These are phyloP conservation scores for Papiliotrema laurentii DNA, from an alignment of 1,284 basidiomycete species.

Conservation along the genomic window DNA sequence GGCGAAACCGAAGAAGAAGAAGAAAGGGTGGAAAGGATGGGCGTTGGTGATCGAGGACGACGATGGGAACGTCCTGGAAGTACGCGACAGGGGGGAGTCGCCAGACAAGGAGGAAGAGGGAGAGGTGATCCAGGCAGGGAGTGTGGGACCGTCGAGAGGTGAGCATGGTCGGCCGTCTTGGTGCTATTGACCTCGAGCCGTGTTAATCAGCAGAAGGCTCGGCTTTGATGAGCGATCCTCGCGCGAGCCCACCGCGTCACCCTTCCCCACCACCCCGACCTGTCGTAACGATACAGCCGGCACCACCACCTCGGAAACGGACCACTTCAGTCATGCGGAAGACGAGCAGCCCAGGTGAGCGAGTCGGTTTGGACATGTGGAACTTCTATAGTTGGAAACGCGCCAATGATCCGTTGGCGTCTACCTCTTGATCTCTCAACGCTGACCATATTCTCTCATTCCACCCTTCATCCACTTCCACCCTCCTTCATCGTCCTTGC, in stretches of 20 bases:
- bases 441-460: slow-evolving; percentile 1
- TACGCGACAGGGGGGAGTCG: slow-evolving; percentile 9
- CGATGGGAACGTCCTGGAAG: slow-evolving; percentile 31
- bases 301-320: too few species aligned
- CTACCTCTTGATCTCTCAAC: background rate
- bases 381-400: too few species aligned
- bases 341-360: slow-evolving; percentile 1
- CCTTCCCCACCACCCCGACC: too few species aligned
- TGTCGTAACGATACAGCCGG: too few species aligned
- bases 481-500: background rate
- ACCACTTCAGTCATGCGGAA: too few species aligned
- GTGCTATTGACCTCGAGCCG: too few species aligned
- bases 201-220: background rate
- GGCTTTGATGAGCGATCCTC: background rate
- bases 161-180: too few species aligned
- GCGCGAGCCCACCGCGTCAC: too few species aligned
- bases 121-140: background rate
- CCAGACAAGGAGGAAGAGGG: background rate
- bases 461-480: background rate
- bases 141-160: background rate
- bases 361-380: too few species aligned
- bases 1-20: slow-evolving; percentile 23
- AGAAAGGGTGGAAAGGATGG: slow-evolving; percentile 44
- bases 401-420: too few species aligned
- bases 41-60: slow-evolving; percentile 41